Evolutionary conservation across 192 early-diverging fungal species (phyloP).

Genomic region (Coemansia sp.): DNA sequence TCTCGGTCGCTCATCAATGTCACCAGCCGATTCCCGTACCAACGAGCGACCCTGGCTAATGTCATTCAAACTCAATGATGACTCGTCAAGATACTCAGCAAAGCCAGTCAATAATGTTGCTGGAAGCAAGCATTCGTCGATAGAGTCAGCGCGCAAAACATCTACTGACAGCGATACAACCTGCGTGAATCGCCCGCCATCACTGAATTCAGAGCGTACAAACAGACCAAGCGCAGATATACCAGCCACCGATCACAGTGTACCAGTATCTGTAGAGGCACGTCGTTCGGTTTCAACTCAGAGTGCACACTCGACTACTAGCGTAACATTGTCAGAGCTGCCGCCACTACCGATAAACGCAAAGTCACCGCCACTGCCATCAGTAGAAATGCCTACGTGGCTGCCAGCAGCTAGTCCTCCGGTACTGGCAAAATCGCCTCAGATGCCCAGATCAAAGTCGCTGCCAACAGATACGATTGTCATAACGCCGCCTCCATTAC

Average conservation of each 20-base stretch:
- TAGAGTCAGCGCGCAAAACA: constrained; percentile 33
- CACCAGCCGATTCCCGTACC: constrained; percentile 16
- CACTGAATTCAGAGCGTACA: background rate
- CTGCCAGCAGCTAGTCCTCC: constrained; percentile 5
- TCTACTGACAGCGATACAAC: constrained; percentile 49
- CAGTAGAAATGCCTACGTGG: constrained; percentile 39
- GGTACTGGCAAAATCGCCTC: constrained; percentile 18
- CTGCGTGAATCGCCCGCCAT: constrained; percentile 32
- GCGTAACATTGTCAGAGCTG: constrained; percentile 8
- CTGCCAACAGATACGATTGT: constrained; percentile 17
- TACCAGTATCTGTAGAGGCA: background rate
- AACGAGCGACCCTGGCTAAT: constrained; percentile 47
- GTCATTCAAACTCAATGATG: constrained; percentile 48
- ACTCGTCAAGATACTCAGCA: constrained; percentile 32
- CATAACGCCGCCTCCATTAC: constrained; percentile 19
- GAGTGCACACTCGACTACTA: background rate
- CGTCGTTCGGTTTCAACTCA: background rate
- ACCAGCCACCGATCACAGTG: background rate
- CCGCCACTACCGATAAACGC: constrained; percentile 32
- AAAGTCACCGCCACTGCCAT: constrained; percentile 40
- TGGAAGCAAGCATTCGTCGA: constrained; percentile 23
- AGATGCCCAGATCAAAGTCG: constrained; percentile 15
- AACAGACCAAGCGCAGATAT: background rate
- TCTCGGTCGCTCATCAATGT: constrained; percentile 3
- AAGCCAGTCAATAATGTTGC: constrained; percentile 7